phyloP scores from a whole-genome alignment of 257 asterid genomes.

The Nemophila menziesii region DNA sequence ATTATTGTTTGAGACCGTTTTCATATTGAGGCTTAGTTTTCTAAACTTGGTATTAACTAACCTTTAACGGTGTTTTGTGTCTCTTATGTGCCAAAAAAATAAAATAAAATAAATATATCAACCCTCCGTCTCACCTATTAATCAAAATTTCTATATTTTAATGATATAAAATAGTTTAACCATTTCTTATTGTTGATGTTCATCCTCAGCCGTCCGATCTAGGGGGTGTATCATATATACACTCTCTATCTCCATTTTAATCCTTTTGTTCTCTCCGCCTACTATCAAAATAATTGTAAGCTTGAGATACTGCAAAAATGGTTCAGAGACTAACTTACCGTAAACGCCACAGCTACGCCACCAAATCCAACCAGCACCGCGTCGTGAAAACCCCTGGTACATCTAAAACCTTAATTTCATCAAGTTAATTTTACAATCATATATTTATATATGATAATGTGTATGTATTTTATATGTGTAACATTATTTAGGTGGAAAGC shows the following conservation, averaged over 20 bases:
- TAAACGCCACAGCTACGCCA: background rate
- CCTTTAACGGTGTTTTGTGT: too few relatives aligned
- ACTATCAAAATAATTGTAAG: background rate
- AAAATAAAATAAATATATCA: too few relatives aligned
- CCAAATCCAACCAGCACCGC: constrained; percentile 5
- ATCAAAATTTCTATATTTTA: too few relatives aligned
- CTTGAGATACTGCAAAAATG: constrained; percentile 1
- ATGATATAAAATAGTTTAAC: too few relatives aligned
- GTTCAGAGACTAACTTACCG: constrained; percentile 11
- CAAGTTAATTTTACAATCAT: too few relatives aligned
- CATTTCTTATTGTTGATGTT: too few relatives aligned
- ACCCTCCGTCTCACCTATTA: too few relatives aligned
- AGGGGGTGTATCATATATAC: constrained; percentile 20
- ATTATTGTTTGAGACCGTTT: too few relatives aligned
- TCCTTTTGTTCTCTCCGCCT: background rate
- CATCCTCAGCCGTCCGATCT: constrained; percentile 10
- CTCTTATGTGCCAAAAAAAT: too few relatives aligned
- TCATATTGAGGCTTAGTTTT: too few relatives aligned
- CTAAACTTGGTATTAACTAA: too few relatives aligned
- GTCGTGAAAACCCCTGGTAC: constrained; percentile 1
- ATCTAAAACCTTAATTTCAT: too few relatives aligned
- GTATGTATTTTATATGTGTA: background rate
- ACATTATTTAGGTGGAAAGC: background rate
- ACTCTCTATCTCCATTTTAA: rapidly evolving
- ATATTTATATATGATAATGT: background rate